Evolutionary conservation across 371 early-diverging fungal genomes (phyloP), one percentile per base, ranked within the genome.

Genomic region (Nosema muscidifuracis): DNA sequence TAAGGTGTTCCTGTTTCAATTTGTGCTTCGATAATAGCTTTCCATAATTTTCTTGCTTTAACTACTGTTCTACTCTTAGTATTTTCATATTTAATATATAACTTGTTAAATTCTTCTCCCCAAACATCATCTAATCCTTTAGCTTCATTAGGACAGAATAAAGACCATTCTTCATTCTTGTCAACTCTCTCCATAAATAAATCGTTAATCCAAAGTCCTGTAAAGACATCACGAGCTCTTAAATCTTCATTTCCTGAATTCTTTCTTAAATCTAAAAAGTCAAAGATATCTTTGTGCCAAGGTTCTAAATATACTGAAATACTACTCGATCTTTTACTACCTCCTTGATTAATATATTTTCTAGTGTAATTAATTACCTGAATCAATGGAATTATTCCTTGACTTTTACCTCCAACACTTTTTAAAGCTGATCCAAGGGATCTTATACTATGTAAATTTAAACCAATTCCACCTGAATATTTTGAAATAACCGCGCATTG

Each of bases 291-390:
- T 2, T 91, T 87, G 79, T 98, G 99, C 97, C 99, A 98, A 10
- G 97, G 96, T 83, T 98, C 99, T 47, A 97, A 85, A 83, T 93
- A 98, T 77, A 98, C 89, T 65, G 97, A 96, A 84, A 95, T 94
- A 6, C 94, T 92, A n/a, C 95, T 94, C 1, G 94, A 93, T 24
- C 99, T 88, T 86, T 94, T 96, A 85, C 94, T 94, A 47, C 96
- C 96, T 57, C 97, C 96, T 83, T 97, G 99, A 80, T 94, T 93
- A 18, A 98, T 94, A 80, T 94, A 98, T 60, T 94, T 89, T 13
- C 94, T 93, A 0, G 95, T 95, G 76, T 92, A 92, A 85, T 98
- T 94, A 82, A 89, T 95, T 0, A 97, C 95, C 58, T 93, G 89
- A 40, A 97, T 87, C 92, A 97, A 94, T 22, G 97, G 97, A 51